These are phyloP conservation scores for Tolypocladium ovalisporum DNA, from an alignment of 2,329 filamentous ascomycete genomes.

Conservation along the genomic window DNA sequence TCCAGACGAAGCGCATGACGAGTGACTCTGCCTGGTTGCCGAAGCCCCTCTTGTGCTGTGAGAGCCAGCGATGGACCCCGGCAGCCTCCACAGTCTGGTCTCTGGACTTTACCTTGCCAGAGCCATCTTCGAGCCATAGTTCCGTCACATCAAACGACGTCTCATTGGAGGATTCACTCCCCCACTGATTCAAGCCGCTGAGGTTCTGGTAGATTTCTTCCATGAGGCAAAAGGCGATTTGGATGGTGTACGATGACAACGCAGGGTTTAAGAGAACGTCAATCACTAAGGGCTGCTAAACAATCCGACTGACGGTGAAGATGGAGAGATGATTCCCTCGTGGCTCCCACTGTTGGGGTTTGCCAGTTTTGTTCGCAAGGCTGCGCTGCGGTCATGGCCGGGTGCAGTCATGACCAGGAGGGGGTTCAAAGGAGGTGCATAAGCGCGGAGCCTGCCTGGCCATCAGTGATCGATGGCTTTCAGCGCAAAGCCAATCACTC, in stretches of 20 bases:
- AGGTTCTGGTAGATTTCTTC: slow-evolving; percentile 21
- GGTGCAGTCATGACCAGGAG: background rate
- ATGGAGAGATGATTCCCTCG: no score
- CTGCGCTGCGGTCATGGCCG: background rate
- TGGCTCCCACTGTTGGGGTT: no score
- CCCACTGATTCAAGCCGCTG: slow-evolving; percentile 12
- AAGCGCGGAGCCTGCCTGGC: background rate
- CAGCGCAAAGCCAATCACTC: background rate
- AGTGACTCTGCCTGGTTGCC: slow-evolving; percentile 10
- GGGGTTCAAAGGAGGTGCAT: background rate
- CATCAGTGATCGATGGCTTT: background rate
- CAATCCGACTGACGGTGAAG: no score
- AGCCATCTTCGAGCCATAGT: slow-evolving; percentile 14
- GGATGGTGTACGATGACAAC: no score
- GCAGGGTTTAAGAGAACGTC: no score
- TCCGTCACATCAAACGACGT: slow-evolving; percentile 15
- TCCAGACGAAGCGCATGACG: slow-evolving; percentile 19
- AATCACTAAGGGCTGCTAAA: no score
- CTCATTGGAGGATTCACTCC: slow-evolving; percentile 6
- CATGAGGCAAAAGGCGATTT: slow-evolving; percentile 8
- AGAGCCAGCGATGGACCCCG: slow-evolving; percentile 11
- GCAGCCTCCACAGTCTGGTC: slow-evolving; percentile 4
- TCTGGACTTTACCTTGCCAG: slow-evolving; percentile 8
- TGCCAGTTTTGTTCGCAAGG: background rate
- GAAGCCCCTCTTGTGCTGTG: slow-evolving; percentile 6